phyloP scores from a whole-genome alignment of 768 basidiomycete species.

The Flagelloscypha sp. region DNA sequence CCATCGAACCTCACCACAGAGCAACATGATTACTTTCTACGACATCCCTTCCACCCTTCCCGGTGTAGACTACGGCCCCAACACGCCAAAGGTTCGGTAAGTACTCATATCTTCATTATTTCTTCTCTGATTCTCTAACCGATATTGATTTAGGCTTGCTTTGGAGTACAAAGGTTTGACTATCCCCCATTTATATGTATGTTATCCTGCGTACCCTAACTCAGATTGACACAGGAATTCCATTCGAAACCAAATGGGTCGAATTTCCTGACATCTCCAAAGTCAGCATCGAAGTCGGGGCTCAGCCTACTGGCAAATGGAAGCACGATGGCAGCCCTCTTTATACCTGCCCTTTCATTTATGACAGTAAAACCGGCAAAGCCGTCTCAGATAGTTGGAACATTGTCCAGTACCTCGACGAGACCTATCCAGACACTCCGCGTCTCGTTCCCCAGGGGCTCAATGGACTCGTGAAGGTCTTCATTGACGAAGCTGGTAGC shows the following conservation, averaged over 20 bases:
- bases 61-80: slow-evolving; percentile 24
- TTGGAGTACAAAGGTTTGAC: slow-evolving; percentile 31
- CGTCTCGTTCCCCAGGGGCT: slow-evolving; percentile 23
- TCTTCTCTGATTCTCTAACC: slow-evolving; percentile 20
- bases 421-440: slow-evolving; percentile 29
- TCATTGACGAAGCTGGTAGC: too few relatives aligned
- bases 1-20: too few relatives aligned
- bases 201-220: too few relatives aligned
- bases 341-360: slow-evolving; percentile 37
- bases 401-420: slow-evolving; percentile 39
- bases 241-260: slow-evolving; percentile 34
- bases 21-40: slow-evolving; percentile 30
- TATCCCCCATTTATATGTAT: too few relatives aligned
- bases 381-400: slow-evolving; percentile 26
- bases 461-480: too few relatives aligned
- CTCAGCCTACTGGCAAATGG: slow-evolving; percentile 15
- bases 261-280: slow-evolving; percentile 32
- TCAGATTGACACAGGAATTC: slow-evolving; percentile 15
- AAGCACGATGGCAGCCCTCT: slow-evolving; percentile 18
- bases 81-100: slow-evolving; percentile 25
- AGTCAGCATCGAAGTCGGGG: slow-evolving; percentile 21
- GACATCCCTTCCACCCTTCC: slow-evolving; percentile 27
- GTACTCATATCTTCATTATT: slow-evolving; percentile 13
- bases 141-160: slow-evolving; percentile 20
- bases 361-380: slow-evolving; percentile 28